A percentile compares a stretch with the other conserved stretches of the same genome.
Evolutionary conservation across 1,284 basidiomycete genomes (phyloP).

Genomic region (Neotropicomus parvogracilis): DNA sequence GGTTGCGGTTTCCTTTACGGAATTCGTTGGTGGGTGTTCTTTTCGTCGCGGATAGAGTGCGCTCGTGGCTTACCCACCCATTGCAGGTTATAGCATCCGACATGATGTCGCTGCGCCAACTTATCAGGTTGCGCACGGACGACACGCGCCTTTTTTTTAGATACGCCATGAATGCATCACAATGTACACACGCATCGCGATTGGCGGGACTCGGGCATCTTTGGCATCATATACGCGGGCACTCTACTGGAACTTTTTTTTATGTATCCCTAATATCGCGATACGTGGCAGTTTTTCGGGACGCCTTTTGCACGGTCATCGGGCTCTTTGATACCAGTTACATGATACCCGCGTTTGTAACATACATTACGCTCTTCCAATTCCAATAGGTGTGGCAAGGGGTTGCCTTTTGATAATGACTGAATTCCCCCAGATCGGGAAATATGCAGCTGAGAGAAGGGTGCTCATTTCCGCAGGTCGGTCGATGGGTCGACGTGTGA

Average conservation of each 20-base stretch:
- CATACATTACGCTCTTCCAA: conserved; percentile 3
- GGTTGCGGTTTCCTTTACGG: not conserved
- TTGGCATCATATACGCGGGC: conserved; percentile 8
- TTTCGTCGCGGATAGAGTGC: no score
- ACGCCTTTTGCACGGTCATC: conserved; percentile 6
- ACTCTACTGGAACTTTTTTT: conserved; percentile 6
- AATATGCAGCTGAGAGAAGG: not conserved
- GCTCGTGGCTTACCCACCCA: not conserved
- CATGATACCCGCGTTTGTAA: conserved; percentile 20
- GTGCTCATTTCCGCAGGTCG: not conserved
- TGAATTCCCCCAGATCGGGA: not conserved
- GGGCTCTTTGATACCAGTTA: conserved; percentile 16
- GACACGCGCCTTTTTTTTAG: not conserved
- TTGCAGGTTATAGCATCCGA: conserved; percentile 9
- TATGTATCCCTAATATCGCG: conserved; percentile 26
- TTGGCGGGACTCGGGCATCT: conserved; percentile 17
- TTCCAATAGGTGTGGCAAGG: conserved; percentile 21
- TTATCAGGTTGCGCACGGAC: not conserved
- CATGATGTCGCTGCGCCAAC: not conserved
- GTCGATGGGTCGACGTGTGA: not conserved
- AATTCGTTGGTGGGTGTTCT: conserved; percentile 8
- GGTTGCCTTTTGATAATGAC: conserved; percentile 17
- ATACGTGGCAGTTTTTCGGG: conserved; percentile 4
- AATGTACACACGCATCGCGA: conserved; percentile 26
- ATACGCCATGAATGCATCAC: conserved; percentile 21